These are phyloP conservation scores for Trapa bicornis DNA, from an alignment of 345 rosid genomes.

Conservation along the genomic window DNA sequence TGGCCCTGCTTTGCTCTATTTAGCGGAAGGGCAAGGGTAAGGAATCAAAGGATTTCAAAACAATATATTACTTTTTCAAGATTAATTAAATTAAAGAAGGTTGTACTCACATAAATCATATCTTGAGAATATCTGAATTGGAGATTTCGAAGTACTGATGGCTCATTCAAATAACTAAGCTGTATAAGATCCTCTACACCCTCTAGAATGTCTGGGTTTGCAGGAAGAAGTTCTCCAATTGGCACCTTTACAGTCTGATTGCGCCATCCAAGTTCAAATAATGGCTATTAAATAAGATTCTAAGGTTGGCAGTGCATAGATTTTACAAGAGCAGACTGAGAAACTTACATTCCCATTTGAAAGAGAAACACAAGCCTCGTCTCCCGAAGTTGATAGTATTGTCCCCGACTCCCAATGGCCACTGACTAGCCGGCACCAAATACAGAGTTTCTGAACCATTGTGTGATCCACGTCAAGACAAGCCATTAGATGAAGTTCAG, in stretches of 20 bases:
- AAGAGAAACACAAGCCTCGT: conserved; percentile 48
- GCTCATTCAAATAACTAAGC: conserved; percentile 94
- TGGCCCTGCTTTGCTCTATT: conserved; percentile 89
- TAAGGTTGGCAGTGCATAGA: not conserved
- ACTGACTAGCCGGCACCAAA: conserved; percentile 61
- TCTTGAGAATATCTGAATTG: conserved; percentile 63
- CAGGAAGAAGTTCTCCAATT: conserved; percentile 66
- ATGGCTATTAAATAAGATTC: conserved; percentile 8
- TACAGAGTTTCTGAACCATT: conserved; percentile 50
- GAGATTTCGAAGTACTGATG: conserved; percentile 83
- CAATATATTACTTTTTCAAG: conserved; percentile 5
- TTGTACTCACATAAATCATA: conserved; percentile 67
- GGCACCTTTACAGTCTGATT: conserved; percentile 64
- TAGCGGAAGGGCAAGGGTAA: conserved; percentile 10
- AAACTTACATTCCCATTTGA: conserved; percentile 56
- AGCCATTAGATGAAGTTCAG: not conserved
- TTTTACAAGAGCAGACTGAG: not conserved
- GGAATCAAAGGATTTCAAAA: conserved; percentile 8
- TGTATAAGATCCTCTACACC: conserved; percentile 83
- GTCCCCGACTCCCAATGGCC: conserved; percentile 71
- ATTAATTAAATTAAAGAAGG: conserved; percentile 2
- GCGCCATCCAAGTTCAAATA: conserved; percentile 15
- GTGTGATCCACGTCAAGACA: not conserved
- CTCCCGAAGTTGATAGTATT: conserved; percentile 63
- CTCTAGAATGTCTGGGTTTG: conserved; percentile 83